Base-by-base conservation (phyloP, 1,139 yeast genomes). In the Taiozyma sp. region DNA sequence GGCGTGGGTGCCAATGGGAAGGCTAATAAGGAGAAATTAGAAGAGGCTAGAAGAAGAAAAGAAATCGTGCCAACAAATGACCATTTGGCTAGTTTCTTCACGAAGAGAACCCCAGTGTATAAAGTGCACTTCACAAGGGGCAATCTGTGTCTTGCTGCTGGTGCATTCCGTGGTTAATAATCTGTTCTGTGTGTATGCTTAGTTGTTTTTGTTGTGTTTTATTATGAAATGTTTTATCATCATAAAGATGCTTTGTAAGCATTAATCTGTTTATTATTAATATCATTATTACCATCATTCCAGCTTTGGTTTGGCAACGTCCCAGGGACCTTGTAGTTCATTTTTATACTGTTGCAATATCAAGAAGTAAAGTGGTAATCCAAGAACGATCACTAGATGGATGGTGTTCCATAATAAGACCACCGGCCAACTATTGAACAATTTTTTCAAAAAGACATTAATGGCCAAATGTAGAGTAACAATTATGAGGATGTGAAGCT, bases 251-350 rank as follows among this genome's bases (percentile, higher is more conserved):
- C 5, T 12, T 5, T 32, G 14, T 14, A 32, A 24, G 14, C 7
- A n/a, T 16, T 39, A 28, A 28, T 29, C 13, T 12, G 32, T 32
- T 4, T 14, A 32, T n/a, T 7, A 23, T 16, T 40, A 28, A 29
- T 23, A 39, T 38, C 29, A 24, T 30, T 14, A 16, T 43, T 14
- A 41, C 30, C 6, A 19, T 38, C 24, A 38, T 19, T 38, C 41
- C 6, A 75, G 65, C 14, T 72, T 67, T 1, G 96, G 96, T 61
- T 79, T 81, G 13, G 96, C 96, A 1, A 87, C 83, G 66, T 90
- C 97, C 97, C 97, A 90, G 0, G 97, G 97, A 0, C 97, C 97
- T 67, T 87, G 92, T 51, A 90, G 73, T 65, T 89, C 96, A 65
- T 89, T 88, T 67, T 90, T 90, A 65, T 89, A 89, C 67, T 82